A percentile compares a stretch with the other conserved stretches of the same genome.
Evolutionary conservation across 306 rosid species (phyloP).

Genomic region (Fagus sylvatica): DNA sequence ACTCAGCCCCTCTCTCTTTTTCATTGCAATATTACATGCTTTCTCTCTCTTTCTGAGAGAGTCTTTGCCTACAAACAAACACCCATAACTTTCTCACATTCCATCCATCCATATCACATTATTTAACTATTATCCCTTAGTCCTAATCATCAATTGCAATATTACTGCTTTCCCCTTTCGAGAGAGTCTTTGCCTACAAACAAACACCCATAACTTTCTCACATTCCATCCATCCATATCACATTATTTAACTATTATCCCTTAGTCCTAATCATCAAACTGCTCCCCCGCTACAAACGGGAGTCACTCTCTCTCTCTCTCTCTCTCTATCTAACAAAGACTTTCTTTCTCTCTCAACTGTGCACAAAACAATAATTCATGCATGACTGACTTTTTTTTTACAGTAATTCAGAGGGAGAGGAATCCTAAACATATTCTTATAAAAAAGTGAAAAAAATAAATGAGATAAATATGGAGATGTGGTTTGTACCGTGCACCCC

Average conservation of each 20-base stretch:
- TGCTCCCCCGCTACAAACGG: slow-evolving; percentile 82
- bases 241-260: slow-evolving; percentile 39
- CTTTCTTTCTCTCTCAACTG: slow-evolving; percentile 21
- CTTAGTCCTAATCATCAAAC: slow-evolving; percentile 55
- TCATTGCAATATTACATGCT: background rate
- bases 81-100: slow-evolving; percentile 76
- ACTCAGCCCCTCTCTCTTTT: slow-evolving; percentile 20
- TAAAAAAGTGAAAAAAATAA: background rate
- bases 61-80: slow-evolving; percentile 25
- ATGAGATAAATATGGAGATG: slow-evolving; percentile 7
- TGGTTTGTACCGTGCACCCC: slow-evolving; percentile 63
- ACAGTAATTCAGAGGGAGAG: background rate
- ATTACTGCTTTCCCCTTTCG: slow-evolving; percentile 57
- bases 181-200: slow-evolving; percentile 17
- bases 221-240: slow-evolving; percentile 52
- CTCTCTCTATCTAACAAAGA: slow-evolving; percentile 13
- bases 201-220: slow-evolving; percentile 66
- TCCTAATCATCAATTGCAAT: slow-evolving; percentile 48
- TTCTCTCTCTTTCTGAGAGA: slow-evolving; percentile 10
- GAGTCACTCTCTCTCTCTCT: slow-evolving; percentile 26
- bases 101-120: slow-evolving; percentile 41
- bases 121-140: slow-evolving; percentile 36
- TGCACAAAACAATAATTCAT: slow-evolving; percentile 54
- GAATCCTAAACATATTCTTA: slow-evolving; percentile 21
- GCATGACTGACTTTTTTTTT: slow-evolving; percentile 40